Evolutionary conservation across 2,329 filamentous ascomycete species (phyloP), one percentile per base, ranked within the genome.

Genomic region (Hypoxylon sp.): DNA sequence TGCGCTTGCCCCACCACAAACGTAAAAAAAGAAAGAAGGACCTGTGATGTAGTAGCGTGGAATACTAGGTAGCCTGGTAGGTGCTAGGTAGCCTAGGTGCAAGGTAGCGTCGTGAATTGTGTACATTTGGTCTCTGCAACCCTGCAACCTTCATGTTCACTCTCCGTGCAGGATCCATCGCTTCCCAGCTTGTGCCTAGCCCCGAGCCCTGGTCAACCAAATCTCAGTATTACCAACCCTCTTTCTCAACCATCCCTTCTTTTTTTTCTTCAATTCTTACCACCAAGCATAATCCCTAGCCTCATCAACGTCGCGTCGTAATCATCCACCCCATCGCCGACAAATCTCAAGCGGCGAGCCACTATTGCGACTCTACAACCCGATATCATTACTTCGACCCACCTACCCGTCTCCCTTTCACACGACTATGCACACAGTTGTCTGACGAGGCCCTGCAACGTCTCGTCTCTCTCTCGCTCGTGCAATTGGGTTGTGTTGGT

Each of bases 181-280:
- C 31, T 25, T 25, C 25, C 25, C 25, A 25, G 25, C 66, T 71
- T 61, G 46, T 66, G 69, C 69, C 66, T 71, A 71, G 69, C 66
- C 66, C 68, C 66, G 48, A 64, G 63, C 69, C 69, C 69, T 71
- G 63, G 62, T 70, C 68, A 66, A 72, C 68, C 70, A 72, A 73
- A 70, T 70, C 68, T 71, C 61, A 70, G 68, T 74, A 75, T 70
- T 76, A 70, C 71, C 25, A 25, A 25, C 73, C 72, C 73, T 74
- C 71, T 67, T 72, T 68, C 69, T 57, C 68, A 68, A 53, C 72
- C 73, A 70, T 76, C 68, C 72, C 67, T 69, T 74, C 61, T 66
- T 75, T 72, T 72, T 67, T 68, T 68, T 64, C 64, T 71, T 22
- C 53, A 61, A 25, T 25, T 58, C 56, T 40, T 56, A 59, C 48